These are phyloP conservation scores for Ceraceosorus bombacis DNA, from an alignment of 1,284 basidiomycete genomes.

Conservation along the genomic window DNA sequence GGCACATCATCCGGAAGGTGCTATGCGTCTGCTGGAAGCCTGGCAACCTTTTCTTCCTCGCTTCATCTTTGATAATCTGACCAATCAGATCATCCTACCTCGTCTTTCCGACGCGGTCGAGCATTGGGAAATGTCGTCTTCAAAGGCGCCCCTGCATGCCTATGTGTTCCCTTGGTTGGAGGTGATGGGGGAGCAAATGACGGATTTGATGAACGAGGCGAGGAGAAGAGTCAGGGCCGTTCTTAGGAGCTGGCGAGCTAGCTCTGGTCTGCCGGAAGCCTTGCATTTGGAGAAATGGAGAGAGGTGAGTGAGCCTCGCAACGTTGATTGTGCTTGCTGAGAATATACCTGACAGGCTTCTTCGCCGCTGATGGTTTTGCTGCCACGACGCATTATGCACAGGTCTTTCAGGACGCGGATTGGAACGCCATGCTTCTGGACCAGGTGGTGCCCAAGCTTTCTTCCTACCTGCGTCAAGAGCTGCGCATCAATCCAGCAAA, in stretches of 20 bases:
- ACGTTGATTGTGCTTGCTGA: too few species aligned
- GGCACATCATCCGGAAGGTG: slow-evolving; percentile 64
- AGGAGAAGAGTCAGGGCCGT: slow-evolving; percentile 72
- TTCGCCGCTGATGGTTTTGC: too few species aligned
- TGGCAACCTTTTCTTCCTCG: slow-evolving; percentile 80
- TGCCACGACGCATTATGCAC: too few species aligned
- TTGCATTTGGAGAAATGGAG: slow-evolving; percentile 20
- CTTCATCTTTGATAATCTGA: slow-evolving; percentile 87
- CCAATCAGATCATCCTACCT: slow-evolving; percentile 89
- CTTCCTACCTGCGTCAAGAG: slow-evolving; percentile 67
- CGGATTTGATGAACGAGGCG: slow-evolving; percentile 73
- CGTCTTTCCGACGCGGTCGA: slow-evolving; percentile 77
- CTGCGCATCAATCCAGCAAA: slow-evolving; percentile 79
- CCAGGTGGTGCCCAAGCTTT: slow-evolving; percentile 81
- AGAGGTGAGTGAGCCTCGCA: not conserved
- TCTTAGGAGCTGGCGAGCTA: slow-evolving; percentile 63
- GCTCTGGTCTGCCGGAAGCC: slow-evolving; percentile 14
- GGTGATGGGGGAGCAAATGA: slow-evolving; percentile 62
- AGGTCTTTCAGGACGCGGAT: slow-evolving; percentile 51
- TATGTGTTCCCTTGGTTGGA: slow-evolving; percentile 96
- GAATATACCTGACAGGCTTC: too few species aligned
- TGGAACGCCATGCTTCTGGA: slow-evolving; percentile 89
- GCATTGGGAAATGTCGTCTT: slow-evolving; percentile 56
- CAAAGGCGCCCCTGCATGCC: slow-evolving; percentile 55
- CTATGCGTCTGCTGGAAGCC: slow-evolving; percentile 72